Evolutionary conservation across 208 protist species (phyloP).

Genomic region (Wallacemonas rigidus): DNA sequence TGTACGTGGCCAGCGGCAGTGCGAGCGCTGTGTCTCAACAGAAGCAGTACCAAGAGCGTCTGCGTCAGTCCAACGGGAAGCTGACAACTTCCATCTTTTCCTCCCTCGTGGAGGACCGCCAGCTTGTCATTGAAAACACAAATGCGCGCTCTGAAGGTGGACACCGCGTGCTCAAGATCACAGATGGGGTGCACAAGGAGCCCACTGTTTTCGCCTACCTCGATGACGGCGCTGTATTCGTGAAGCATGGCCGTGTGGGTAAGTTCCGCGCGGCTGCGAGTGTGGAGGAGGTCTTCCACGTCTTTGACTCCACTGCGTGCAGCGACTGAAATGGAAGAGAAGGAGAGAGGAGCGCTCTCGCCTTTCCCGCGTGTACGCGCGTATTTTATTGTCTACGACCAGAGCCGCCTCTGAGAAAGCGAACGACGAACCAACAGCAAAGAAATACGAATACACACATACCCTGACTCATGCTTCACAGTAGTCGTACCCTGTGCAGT

Average conservation of each 20-base stretch:
- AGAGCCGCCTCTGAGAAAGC: no score
- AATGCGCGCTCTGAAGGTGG: constrained; percentile 56
- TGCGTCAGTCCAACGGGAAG: constrained; percentile 68
- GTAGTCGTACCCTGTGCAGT: no score
- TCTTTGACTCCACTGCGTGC: constrained; percentile 10
- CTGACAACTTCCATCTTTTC: constrained; percentile 64
- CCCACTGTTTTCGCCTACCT: constrained; percentile 65
- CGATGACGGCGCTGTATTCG: constrained; percentile 67
- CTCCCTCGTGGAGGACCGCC: constrained; percentile 69
- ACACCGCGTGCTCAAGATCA: constrained; percentile 70
- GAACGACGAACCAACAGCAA: no score
- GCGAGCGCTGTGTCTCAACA: constrained; percentile 50
- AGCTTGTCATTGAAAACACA: constrained; percentile 68
- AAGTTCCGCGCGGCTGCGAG: constrained; percentile 59
- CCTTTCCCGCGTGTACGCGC: neutral
- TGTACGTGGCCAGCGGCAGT: constrained; percentile 50
- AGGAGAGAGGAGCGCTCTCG: neutral
- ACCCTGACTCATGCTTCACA: no score
- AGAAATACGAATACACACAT: no score
- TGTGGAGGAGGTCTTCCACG: constrained; percentile 73
- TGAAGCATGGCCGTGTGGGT: constrained; percentile 41
- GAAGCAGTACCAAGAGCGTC: constrained; percentile 61
- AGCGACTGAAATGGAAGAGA: neutral
- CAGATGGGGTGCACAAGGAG: constrained; percentile 27
- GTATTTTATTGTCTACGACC: no score